Evolutionary conservation across 2,329 filamentous ascomycete genomes (phyloP).

Genomic region (Pestalotiopsis sp.): DNA sequence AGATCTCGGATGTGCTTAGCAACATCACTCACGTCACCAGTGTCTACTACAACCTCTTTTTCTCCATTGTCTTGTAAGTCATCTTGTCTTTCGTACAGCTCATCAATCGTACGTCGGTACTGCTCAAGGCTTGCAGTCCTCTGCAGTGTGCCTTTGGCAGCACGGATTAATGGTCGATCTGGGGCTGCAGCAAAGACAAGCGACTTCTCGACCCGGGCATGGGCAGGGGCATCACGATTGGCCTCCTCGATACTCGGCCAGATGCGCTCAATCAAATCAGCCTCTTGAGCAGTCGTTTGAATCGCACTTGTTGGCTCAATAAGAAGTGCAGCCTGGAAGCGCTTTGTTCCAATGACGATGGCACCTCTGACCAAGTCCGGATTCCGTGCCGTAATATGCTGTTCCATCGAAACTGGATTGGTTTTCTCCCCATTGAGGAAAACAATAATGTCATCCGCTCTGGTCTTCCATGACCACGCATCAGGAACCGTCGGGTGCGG

Average conservation of each 20-base stretch:
- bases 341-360: conserved; percentile 21
- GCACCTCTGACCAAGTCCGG: conserved; percentile 16
- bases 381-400: conserved; percentile 20
- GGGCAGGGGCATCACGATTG: conserved; percentile 19
- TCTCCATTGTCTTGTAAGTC: background rate
- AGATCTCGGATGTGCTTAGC: background rate
- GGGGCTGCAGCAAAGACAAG: conserved; percentile 19
- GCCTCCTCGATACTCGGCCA: conserved; percentile 26
- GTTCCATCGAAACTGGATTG: conserved; percentile 2
- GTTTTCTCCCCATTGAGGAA: conserved; percentile 32
- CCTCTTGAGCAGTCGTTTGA: conserved; percentile 18
- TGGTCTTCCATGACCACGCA: conserved; percentile 27
- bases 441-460: conserved; percentile 32
- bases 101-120: conserved; percentile 21
- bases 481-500: conserved; percentile 24
- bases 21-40: background rate
- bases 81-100: conserved; percentile 17
- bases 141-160: conserved; percentile 25
- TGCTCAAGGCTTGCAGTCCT: conserved; percentile 19
- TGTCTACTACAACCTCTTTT: background rate
- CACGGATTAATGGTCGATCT: conserved; percentile 19
- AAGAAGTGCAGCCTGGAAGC: conserved; percentile 23
- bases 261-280: conserved; percentile 22
- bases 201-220: conserved; percentile 24
- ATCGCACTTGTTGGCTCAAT: conserved; percentile 18